Evolutionary conservation across 1,284 basidiomycete species (phyloP).

Genomic region (Ceratobasidium sp.): DNA sequence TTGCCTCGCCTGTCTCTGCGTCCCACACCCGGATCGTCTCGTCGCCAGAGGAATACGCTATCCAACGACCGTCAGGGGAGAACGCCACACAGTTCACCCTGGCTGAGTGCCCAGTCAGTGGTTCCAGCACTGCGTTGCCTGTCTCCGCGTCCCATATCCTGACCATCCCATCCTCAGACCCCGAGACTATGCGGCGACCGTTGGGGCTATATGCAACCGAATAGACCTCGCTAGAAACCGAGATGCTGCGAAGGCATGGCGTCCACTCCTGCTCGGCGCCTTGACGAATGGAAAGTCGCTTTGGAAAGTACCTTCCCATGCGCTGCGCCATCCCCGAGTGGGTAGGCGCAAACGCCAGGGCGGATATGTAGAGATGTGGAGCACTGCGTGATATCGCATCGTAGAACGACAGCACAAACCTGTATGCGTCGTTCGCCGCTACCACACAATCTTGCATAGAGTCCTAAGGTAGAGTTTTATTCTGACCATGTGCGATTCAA

Average conservation of each 20-base stretch:
- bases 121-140: neutral
- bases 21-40: no score
- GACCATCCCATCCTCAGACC: neutral
- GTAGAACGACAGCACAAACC: conserved; percentile 12
- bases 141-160: conserved; percentile 16
- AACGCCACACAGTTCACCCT: neutral
- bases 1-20: no score
- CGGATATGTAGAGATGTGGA: conserved; percentile 21
- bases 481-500: neutral
- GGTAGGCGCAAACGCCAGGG: conserved; percentile 10
- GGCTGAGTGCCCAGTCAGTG: neutral
- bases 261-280: neutral
- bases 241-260: neutral
- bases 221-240: neutral
- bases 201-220: conserved; percentile 24
- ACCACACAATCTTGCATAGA: neutral
- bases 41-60: conserved; percentile 10
- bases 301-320: neutral
- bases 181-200: neutral
- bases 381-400: conserved; percentile 11
- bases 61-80: conserved; percentile 14
- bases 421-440: neutral
- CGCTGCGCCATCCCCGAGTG: neutral
- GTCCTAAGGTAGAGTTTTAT: neutral
- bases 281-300: neutral